Evolutionary conservation across 257 asterid genomes (phyloP).

Genomic region (Petunia secreta): DNA sequence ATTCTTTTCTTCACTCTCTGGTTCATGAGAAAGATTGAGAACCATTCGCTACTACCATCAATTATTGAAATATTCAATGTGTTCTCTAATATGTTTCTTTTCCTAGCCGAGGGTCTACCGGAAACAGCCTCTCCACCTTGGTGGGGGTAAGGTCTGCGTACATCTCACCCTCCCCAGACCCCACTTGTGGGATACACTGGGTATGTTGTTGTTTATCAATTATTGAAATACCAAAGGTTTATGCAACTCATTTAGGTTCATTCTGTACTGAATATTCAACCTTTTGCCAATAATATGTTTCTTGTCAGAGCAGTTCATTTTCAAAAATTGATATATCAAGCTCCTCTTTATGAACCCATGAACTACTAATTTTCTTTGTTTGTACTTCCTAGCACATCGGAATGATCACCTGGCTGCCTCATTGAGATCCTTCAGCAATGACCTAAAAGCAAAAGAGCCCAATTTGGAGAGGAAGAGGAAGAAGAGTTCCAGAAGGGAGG

Average conservation of each 20-base stretch:
- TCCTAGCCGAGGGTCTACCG: too few relatives aligned
- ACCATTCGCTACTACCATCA: not conserved
- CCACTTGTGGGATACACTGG: too few relatives aligned
- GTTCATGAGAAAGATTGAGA: not conserved
- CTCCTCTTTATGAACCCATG: not conserved
- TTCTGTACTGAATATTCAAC: not conserved
- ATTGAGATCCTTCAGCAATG: conserved; percentile 69
- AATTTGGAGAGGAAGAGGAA: conserved; percentile 74
- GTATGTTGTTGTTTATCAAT: not conserved
- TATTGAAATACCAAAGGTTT: not conserved
- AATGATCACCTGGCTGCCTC: conserved; percentile 71
- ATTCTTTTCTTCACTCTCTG: not conserved
- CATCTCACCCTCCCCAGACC: too few relatives aligned
- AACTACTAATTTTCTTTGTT: conserved; percentile 27
- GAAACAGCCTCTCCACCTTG: too few relatives aligned
- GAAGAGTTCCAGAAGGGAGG: conserved; percentile 58
- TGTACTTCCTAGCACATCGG: conserved; percentile 70
- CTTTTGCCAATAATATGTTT: not conserved
- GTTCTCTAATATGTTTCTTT: too few relatives aligned
- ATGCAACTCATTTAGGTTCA: not conserved
- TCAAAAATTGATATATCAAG: not conserved
- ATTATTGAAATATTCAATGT: not conserved
- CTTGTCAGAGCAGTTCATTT: not conserved
- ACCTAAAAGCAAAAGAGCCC: conserved; percentile 77
- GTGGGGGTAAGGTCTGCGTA: too few relatives aligned